Evolutionary conservation across 2,329 filamentous ascomycete species (phyloP).

Genomic region (Xylaria sp.): DNA sequence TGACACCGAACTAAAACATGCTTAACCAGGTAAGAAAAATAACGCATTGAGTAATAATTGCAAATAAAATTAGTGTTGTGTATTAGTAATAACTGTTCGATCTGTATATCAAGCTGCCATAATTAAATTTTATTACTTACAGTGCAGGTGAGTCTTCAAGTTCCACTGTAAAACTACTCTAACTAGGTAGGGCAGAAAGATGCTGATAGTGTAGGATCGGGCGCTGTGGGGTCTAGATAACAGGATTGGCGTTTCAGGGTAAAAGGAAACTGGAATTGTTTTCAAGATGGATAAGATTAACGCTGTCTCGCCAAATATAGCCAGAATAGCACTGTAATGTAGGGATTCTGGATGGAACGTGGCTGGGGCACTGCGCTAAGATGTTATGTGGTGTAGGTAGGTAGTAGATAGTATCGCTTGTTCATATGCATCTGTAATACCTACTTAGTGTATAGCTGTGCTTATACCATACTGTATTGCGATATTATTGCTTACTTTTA

Average conservation of each 20-base stretch:
- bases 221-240: neutral
- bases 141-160: neutral
- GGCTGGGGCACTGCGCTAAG: slow-evolving; percentile 5
- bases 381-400: neutral
- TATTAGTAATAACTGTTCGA: neutral
- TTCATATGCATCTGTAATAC: neutral
- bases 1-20: neutral
- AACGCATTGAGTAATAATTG: neutral
- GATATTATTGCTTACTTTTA: neutral
- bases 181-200: neutral
- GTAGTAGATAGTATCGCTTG: neutral
- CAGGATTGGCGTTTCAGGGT: slow-evolving; percentile 23
- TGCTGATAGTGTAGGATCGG: neutral
- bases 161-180: neutral
- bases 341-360: neutral
- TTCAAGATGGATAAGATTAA: slow-evolving; percentile 21
- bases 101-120: neutral
- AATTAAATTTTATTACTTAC: neutral
- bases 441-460: neutral
- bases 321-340: neutral
- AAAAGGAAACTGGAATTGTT: slow-evolving; percentile 16
- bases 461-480: neutral
- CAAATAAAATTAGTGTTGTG: neutral
- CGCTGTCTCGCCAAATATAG: slow-evolving; percentile 27
- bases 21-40: neutral